These are phyloP conservation scores for Bryum argenteum DNA, from an alignment of 225 moss, liverwort and hornwort genomes.

Conservation along the genomic window DNA sequence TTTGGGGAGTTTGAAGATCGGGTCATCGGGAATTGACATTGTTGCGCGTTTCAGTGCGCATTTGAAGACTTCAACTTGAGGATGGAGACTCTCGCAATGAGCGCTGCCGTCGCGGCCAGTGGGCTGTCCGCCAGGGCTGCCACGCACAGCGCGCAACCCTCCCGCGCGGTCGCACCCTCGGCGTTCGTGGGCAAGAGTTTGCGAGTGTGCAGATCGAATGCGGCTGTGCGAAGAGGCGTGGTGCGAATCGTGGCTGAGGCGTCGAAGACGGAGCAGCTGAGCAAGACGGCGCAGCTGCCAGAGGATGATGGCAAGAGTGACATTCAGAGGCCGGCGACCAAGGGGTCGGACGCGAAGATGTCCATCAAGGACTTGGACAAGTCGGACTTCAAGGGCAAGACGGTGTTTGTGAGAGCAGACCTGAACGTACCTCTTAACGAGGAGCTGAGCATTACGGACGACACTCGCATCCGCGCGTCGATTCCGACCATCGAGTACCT, in stretches of 20 bases:
- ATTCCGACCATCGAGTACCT: slow-evolving; percentile 78
- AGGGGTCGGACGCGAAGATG: slow-evolving; percentile 73
- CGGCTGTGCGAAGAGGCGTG: neutral
- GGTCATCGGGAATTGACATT: neutral
- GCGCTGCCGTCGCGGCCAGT: slow-evolving; percentile 50
- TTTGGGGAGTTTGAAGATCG: neutral
- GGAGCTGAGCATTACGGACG: slow-evolving; percentile 66
- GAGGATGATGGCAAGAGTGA: slow-evolving; percentile 66
- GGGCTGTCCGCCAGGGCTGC: slow-evolving; percentile 36
- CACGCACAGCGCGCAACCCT: slow-evolving; percentile 35
- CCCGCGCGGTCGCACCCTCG: slow-evolving; percentile 34
- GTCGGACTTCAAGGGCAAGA: slow-evolving; percentile 65
- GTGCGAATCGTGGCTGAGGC: slow-evolving; percentile 58
- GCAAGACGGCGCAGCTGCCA: slow-evolving; percentile 62
- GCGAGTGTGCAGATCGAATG: slow-evolving; percentile 31
- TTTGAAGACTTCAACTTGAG: slow-evolving; percentile 12
- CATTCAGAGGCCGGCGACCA: slow-evolving; percentile 47
- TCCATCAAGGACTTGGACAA: slow-evolving; percentile 65
- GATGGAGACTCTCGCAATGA: slow-evolving; percentile 61
- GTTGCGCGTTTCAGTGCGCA: slow-evolving; percentile 20
- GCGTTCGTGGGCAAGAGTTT: slow-evolving; percentile 50
- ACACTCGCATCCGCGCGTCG: slow-evolving; percentile 93
- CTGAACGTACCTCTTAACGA: slow-evolving; percentile 81
- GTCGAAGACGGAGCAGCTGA: slow-evolving; percentile 58
- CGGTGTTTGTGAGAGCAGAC: slow-evolving; percentile 89